Evolutionary conservation across 805 yeast genomes (phyloP), one percentile per base, ranked within the genome.

Genomic region (Schwanniomyces yamadae): DNA sequence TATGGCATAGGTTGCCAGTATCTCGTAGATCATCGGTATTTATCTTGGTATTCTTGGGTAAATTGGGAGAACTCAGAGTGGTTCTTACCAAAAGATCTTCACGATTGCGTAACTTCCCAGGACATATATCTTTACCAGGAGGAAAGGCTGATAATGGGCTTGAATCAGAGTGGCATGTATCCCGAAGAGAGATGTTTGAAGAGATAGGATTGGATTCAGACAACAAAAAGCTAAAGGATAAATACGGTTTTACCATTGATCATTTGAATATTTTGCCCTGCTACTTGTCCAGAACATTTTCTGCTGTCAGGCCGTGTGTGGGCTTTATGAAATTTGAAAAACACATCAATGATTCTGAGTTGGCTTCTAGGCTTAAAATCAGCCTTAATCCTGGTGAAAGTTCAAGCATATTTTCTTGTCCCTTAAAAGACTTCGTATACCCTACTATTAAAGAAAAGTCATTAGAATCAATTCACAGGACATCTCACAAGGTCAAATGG

Each of bases 111-210:
- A 77, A 77, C 35, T 90, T 89, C 61, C 84, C 93, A 0, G 96
- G 97, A 4, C 96, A 90, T 56, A 84, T 85, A 5, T 87, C 96
- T 1, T 67, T 90, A 6, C 98, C 98, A 4, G 98, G 98, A 2
- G 98, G 97, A 6, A 86, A 83, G 52, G 89, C 95, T 4, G 97
- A 90, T 56, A 53, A 47, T 27, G 78, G 73, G 0, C 65, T 74
- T 13, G 88, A 87, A 48, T 59, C 73, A 10, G 86, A 84, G 39
- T 81, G 83, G 71, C 73, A 75, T 28, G 82, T 83, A 25, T 83
- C 96, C 0, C 67, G 95, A 40, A 66, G 98, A 21, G 98, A 90
- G 57, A 79, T 89, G 42, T 75, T 72, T 37, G 98, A 90, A 54
- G 98, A 90, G 55, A 85, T 90, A 33, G 96, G 96, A 0, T 55